Evolutionary conservation across 2,329 filamentous ascomycete genomes (phyloP), one percentile per base, ranked within the genome.

Genomic region (Monosporascus sp.): DNA sequence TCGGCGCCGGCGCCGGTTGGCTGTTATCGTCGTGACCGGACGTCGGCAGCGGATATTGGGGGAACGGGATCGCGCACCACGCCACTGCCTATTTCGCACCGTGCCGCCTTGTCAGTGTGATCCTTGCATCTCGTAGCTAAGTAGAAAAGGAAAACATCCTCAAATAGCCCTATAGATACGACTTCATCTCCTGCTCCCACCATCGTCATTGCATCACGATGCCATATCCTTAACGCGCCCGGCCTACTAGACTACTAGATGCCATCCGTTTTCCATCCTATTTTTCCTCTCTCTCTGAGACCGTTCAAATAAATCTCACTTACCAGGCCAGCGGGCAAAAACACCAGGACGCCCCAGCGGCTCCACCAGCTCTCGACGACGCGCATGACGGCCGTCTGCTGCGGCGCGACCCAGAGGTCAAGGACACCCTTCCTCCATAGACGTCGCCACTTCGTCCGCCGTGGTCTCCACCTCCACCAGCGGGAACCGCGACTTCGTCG

Each of bases 31-130:
- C 24, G 39, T 51, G 7, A 52, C 24, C 41, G 51, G 51, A 70
- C 52, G 72, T 67, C 1, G 72, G 72, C 18, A 86, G 65, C 2
- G 77, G 72, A 62, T 85, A 86, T 60, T 85, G 79, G 20, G 84
- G 84, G 56, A 87, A 83, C 0, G 84, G 84, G 47, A 87, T 62
- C 3, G 84, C 79, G 62, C 83, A 86, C 84, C 84, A 87, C 14
- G 74, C 74, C 49, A 86, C 77, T 34, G 82, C 80, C 81, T 84
- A 55, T 41, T 52, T 49, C 22, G 38, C 25, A 51, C 37, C 44
- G 24, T 27, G 50, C 31, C 52, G 51, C 34, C 14, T 47, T 44
- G 49, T 59, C 36, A 60, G 59, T 50, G 27, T 41, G 49, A n/a
- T 42, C 34, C 45, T n/a, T 41, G 31, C 31, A 14, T 34, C 31